Conservation (phyloP, 2,329 filamentous ascomycete genomes). For the Elsinoe fawcettii region DNA sequence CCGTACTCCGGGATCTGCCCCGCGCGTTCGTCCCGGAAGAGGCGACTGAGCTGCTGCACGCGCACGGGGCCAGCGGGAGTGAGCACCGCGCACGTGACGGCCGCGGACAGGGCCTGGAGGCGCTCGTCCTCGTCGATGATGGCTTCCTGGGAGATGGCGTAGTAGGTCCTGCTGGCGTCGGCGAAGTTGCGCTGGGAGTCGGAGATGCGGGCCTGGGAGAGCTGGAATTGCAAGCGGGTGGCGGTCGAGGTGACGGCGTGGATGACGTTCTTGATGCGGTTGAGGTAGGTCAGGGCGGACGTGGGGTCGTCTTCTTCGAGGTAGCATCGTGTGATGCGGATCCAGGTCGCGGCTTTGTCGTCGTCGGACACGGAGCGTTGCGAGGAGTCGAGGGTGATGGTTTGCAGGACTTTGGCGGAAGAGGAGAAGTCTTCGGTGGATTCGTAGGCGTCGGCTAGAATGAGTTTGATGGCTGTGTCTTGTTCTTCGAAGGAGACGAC, state of each 20-base stretch:
- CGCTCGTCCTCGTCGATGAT: conserved; percentile 81
- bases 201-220: conserved; percentile 86
- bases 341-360: conserved; percentile 78
- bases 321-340: conserved; percentile 88
- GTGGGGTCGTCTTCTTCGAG: conserved; percentile 89
- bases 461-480: conserved; percentile 67
- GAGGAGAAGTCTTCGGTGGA: conserved; percentile 68
- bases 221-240: conserved; percentile 74
- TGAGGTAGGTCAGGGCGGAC: conserved; percentile 76
- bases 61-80: conserved; percentile 83
- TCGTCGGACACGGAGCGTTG: conserved; percentile 76
- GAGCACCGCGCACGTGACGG: conserved; percentile 85
- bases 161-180: conserved; percentile 79
- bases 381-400: conserved; percentile 81
- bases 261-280: conserved; percentile 91
- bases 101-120: conserved; percentile 72
- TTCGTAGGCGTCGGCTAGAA: conserved; percentile 78
- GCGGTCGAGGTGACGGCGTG: conserved; percentile 66
- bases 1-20: conserved; percentile 67
- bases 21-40: conserved; percentile 90
- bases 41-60: conserved; percentile 66
- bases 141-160: conserved; percentile 70
- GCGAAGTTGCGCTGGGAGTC: conserved; percentile 87
- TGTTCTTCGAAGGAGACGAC: conserved; percentile 78
- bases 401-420: conserved; percentile 70